These are phyloP conservation scores for Nyssa sinensis DNA, from an alignment of 148 eudicot species.

Conservation along the genomic window DNA sequence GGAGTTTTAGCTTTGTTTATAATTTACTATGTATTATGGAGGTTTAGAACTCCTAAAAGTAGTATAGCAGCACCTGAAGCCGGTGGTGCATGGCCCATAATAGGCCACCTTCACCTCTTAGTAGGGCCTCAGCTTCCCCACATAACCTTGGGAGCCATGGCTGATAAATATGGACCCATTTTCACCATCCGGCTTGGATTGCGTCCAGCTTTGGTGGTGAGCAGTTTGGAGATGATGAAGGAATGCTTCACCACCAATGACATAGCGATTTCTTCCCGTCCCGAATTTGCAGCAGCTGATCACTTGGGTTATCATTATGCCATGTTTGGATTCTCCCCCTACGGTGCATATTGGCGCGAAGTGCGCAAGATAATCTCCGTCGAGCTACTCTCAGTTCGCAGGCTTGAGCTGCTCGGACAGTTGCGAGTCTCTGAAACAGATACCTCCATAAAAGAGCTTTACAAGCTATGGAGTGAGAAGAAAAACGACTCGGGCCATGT, in stretches of 20 bases:
- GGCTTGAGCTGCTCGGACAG: slow-evolving; percentile 3
- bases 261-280: neutral
- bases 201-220: slow-evolving; percentile 12
- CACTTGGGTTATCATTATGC: neutral
- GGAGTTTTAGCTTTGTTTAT: neutral
- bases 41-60: neutral
- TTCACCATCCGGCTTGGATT: slow-evolving; percentile 13
- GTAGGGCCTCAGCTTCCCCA: slow-evolving; percentile 12
- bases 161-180: slow-evolving; percentile 20
- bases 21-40: neutral
- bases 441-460: neutral
- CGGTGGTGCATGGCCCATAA: slow-evolving; percentile 18
- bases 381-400: slow-evolving; percentile 11
- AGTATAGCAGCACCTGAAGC: neutral
- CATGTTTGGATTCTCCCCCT: slow-evolving; percentile 4
- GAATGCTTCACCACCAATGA: slow-evolving; percentile 14
- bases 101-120: slow-evolving; percentile 24
- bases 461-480: neutral
- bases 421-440: slow-evolving; percentile 11
- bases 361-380: neutral
- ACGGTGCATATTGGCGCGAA: slow-evolving; percentile 13
- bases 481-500: neutral
- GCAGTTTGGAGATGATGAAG: slow-evolving; percentile 2
- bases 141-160: slow-evolving; percentile 16
- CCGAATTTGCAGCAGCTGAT: neutral